Percentiles rank a stretch among this genome's conserved stretches.
Evolutionary conservation across 2,329 filamentous ascomycete genomes (phyloP).

Genomic region (Pyrenochaeta sp.): DNA sequence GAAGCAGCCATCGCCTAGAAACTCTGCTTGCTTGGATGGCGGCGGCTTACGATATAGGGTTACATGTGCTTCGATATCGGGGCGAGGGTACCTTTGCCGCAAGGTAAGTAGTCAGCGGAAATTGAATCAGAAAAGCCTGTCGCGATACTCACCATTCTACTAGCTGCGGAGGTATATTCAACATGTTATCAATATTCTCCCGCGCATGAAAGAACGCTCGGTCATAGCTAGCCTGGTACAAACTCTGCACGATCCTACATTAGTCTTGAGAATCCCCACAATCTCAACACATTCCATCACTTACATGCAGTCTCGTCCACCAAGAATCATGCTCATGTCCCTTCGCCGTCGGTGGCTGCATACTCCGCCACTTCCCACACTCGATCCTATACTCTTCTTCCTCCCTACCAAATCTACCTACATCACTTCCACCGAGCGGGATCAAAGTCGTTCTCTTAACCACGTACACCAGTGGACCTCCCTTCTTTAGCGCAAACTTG

Average conservation of each 20-base stretch:
- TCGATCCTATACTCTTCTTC: constrained; percentile 17
- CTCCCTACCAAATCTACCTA: constrained; percentile 3
- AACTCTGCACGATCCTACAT: constrained; percentile 4
- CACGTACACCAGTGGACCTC: constrained; percentile 4
- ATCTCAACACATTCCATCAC: not conserved
- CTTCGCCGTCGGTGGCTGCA: constrained; percentile 1
- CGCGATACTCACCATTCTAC: constrained; percentile 5
- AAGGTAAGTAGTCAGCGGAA: not conserved
- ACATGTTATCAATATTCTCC: constrained; percentile 6
- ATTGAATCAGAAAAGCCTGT: not conserved
- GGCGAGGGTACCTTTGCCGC: not conserved
- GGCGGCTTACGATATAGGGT: not conserved
- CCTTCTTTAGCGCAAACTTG: constrained; percentile 14
- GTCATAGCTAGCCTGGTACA: constrained; percentile 13
- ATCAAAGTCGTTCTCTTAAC: constrained; percentile 15
- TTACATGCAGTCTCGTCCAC: constrained; percentile 20
- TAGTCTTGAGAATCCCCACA: not conserved
- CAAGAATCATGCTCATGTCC: constrained; percentile 15
- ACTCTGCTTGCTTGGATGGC: not conserved
- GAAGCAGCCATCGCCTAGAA: constrained; percentile 3
- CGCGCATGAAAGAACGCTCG: constrained; percentile 13
- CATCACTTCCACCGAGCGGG: not conserved
- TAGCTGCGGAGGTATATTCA: constrained; percentile 4
- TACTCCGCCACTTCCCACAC: constrained; percentile 12
- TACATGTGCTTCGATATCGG: not conserved